These are phyloP conservation scores for Nymphaea colorata DNA, from an alignment of 164 flowering plant species.

Conservation along the genomic window DNA sequence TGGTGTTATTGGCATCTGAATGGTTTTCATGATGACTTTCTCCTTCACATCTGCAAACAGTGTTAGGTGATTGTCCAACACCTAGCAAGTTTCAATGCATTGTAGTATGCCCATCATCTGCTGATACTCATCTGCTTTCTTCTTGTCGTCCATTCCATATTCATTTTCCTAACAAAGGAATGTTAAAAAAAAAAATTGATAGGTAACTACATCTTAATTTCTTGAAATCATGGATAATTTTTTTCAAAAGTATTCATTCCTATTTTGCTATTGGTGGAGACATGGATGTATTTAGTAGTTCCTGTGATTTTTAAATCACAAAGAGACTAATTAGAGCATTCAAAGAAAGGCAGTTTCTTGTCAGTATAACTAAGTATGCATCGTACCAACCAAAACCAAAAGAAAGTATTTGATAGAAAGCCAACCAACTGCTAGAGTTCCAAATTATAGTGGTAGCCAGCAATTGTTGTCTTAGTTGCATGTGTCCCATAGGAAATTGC, in stretches of 20 bases:
- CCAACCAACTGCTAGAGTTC: no score
- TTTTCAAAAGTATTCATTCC: no score
- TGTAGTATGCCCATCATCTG: slow-evolving; percentile 97
- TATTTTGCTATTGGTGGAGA: slow-evolving; percentile 30
- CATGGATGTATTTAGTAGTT: slow-evolving; percentile 77
- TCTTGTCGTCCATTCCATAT: slow-evolving; percentile 53
- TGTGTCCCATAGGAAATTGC: no score
- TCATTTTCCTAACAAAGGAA: slow-evolving; percentile 33
- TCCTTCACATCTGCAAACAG: slow-evolving; percentile 65
- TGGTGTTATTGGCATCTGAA: slow-evolving; percentile 52
- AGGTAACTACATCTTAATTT: slow-evolving; percentile 9
- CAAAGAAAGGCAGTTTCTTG: slow-evolving; percentile 29
- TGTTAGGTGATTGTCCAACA: slow-evolving; percentile 52
- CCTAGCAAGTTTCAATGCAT: slow-evolving; percentile 84
- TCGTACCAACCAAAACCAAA: no score
- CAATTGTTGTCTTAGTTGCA: no score
- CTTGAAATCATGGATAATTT: not conserved
- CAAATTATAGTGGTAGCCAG: no score
- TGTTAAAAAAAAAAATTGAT: slow-evolving; percentile 67
- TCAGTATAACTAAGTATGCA: slow-evolving; percentile 43
- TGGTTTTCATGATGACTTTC: slow-evolving; percentile 55
- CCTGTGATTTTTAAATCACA: slow-evolving; percentile 51
- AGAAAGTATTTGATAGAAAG: no score
- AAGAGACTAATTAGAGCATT: slow-evolving; percentile 38
- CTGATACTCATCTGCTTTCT: slow-evolving; percentile 54